Conservation (phyloP, 1,284 basidiomycete species). For the Cryptococcus sp. region DNA sequence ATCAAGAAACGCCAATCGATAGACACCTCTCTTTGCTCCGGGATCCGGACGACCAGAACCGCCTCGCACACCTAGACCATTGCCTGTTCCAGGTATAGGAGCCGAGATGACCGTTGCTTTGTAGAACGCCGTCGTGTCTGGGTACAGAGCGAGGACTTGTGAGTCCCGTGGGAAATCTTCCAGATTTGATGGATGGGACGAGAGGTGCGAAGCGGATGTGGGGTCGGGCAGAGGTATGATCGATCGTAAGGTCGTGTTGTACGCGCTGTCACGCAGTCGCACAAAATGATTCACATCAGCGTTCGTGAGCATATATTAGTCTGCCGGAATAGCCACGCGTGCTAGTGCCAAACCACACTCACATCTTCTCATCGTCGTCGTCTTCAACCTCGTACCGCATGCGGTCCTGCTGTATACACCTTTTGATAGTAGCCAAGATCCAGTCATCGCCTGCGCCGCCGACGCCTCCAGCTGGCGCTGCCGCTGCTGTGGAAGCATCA, state of each 20-base stretch:
- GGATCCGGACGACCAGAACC: slow-evolving; percentile 23
- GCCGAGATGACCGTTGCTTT: slow-evolving; percentile 51
- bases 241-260: slow-evolving; percentile 53
- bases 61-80: slow-evolving; percentile 27
- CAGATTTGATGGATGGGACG: slow-evolving; percentile 50
- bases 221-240: slow-evolving; percentile 56
- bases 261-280: slow-evolving; percentile 42
- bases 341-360: slow-evolving; percentile 7
- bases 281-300: not conserved
- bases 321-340: no score
- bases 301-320: no score
- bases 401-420: slow-evolving; percentile 50
- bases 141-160: slow-evolving; percentile 56
- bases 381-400: slow-evolving; percentile 49
- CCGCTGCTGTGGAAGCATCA: not conserved
- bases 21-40: slow-evolving; percentile 36
- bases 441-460: slow-evolving; percentile 39
- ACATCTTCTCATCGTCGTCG: slow-evolving; percentile 39
- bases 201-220: slow-evolving; percentile 33
- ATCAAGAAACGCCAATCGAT: slow-evolving; percentile 49
- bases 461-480: slow-evolving; percentile 1
- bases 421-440: slow-evolving; percentile 54
- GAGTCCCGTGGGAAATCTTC: slow-evolving; percentile 49
- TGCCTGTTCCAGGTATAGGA: slow-evolving; percentile 36
- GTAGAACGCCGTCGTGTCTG: slow-evolving; percentile 58